Evolutionary conservation across 768 basidiomycete species (phyloP).

Genomic region (Lactifluus hygrophoroides): DNA sequence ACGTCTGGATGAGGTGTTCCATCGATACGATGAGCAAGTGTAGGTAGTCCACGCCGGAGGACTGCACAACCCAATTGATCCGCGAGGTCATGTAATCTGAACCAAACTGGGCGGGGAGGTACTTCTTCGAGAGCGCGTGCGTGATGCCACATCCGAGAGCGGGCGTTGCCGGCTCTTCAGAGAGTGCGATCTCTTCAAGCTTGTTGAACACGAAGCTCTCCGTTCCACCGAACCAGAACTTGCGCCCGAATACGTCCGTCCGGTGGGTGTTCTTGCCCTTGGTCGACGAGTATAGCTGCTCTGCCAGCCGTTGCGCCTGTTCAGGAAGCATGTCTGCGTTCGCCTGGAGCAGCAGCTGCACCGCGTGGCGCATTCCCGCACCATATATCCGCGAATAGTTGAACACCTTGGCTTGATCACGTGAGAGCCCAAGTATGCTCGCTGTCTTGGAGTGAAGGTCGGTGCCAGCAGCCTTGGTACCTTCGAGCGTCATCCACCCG

Average conservation of each 20-base stretch:
- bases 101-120: conserved; percentile 73
- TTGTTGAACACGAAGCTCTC: conserved; percentile 98
- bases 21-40: conserved; percentile 94
- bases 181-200: conserved; percentile 87
- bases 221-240: conserved; percentile 95
- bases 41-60: conserved; percentile 96
- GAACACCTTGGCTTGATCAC: conserved; percentile 96
- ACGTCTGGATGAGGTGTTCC: conserved; percentile 75
- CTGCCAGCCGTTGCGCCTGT: conserved; percentile 70
- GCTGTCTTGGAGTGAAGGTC: conserved; percentile 98
- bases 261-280: conserved; percentile 87
- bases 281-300: conserved; percentile 82
- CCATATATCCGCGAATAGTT: conserved; percentile 99
- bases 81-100: conserved; percentile 90
- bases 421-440: conserved; percentile 81
- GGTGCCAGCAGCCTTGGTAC: conserved; percentile 89
- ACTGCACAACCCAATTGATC: conserved; percentile 99
- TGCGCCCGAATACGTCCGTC: conserved; percentile 61
- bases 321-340: conserved; percentile 73
- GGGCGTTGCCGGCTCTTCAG: conserved; percentile 81
- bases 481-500: conserved; percentile 99
- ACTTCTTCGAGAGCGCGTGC: conserved; percentile 82
- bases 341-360: conserved; percentile 77
- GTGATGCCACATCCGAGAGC: conserved; percentile 93
- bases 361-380: conserved; percentile 93